Conservation (phyloP, 371 early-diverging fungal species). For the Mucor indicus region DNA sequence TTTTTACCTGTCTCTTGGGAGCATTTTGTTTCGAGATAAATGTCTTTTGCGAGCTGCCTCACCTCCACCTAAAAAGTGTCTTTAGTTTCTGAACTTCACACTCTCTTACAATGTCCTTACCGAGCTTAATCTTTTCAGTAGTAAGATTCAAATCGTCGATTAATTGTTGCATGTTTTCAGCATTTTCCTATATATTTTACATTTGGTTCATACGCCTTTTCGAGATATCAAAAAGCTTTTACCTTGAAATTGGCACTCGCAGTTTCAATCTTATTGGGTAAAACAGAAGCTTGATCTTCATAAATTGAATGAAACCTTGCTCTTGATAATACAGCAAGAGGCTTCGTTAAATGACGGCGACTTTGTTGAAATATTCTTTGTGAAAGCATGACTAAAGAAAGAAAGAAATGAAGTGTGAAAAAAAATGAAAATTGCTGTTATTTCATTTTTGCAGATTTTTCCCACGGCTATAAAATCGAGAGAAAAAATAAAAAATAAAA, state of each 20-base stretch:
- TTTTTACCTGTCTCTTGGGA: slow-evolving; percentile 87
- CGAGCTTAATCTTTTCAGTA: slow-evolving; percentile 73
- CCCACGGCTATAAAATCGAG: slow-evolving; percentile 23
- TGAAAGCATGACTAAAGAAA: slow-evolving; percentile 6
- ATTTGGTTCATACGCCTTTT: neutral
- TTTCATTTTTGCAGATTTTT: slow-evolving; percentile 6
- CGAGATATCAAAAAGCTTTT: slow-evolving; percentile 7
- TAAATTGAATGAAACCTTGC: slow-evolving; percentile 44
- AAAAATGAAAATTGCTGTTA: neutral
- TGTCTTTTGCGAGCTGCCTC: slow-evolving; percentile 87
- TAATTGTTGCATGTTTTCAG: slow-evolving; percentile 72
- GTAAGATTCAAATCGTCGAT: slow-evolving; percentile 73
- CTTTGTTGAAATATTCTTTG: slow-evolving; percentile 11
- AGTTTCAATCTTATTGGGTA: slow-evolving; percentile 65
- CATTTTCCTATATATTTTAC: slow-evolving; percentile 80
- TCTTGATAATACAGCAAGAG: no score
- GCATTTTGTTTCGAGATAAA: slow-evolving; percentile 83
- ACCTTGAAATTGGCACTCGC: slow-evolving; percentile 84
- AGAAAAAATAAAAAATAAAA: no score
- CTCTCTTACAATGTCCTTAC: slow-evolving; percentile 37
- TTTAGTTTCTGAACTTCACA: neutral
- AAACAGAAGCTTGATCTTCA: slow-evolving; percentile 37
- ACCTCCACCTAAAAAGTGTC: slow-evolving; percentile 75
- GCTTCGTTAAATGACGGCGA: neutral
- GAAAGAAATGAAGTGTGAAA: neutral